phyloP scores from a whole-genome alignment of 2,329 filamentous ascomycete genomes.

The Diaporthe sp. region DNA sequence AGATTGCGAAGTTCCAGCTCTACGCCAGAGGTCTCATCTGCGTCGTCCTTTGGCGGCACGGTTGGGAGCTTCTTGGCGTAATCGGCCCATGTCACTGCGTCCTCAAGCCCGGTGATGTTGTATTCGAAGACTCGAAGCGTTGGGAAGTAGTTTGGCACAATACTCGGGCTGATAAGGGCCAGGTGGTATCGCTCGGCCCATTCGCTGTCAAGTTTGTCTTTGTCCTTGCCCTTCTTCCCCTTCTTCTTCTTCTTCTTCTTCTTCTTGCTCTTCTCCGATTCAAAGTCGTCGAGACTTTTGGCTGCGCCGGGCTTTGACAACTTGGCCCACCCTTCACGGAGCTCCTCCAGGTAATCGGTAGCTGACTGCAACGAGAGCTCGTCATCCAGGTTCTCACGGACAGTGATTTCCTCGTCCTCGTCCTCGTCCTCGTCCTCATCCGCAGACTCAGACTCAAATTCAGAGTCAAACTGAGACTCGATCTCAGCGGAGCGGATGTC shows the following conservation, averaged over 20 bases:
- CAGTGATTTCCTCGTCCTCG: slow-evolving; percentile 30
- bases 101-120: slow-evolving; percentile 85
- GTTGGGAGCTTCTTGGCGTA: slow-evolving; percentile 40
- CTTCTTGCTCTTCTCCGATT: slow-evolving; percentile 44
- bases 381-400: slow-evolving; percentile 60
- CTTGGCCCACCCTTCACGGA: slow-evolving; percentile 83
- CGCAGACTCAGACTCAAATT: background rate
- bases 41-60: background rate
- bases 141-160: slow-evolving; percentile 94
- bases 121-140: slow-evolving; percentile 93
- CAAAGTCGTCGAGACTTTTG: slow-evolving; percentile 43
- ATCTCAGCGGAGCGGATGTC: slow-evolving; percentile 65
- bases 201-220: slow-evolving; percentile 77
- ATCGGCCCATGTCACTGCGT: slow-evolving; percentile 63
- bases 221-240: slow-evolving; percentile 51
- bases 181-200: slow-evolving; percentile 90
- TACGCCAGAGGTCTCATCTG: background rate
- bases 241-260: slow-evolving; percentile 56
- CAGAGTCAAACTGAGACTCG: slow-evolving; percentile 46
- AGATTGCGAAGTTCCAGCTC: slow-evolving; percentile 47
- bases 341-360: slow-evolving; percentile 83
- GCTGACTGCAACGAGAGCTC: slow-evolving; percentile 76
- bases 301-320: slow-evolving; percentile 70
- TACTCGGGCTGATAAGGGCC: slow-evolving; percentile 84
- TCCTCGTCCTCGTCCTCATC: background rate